Evolutionary conservation across 2,329 filamentous ascomycete species (phyloP).

Genomic region (Cladosporium sp.): DNA sequence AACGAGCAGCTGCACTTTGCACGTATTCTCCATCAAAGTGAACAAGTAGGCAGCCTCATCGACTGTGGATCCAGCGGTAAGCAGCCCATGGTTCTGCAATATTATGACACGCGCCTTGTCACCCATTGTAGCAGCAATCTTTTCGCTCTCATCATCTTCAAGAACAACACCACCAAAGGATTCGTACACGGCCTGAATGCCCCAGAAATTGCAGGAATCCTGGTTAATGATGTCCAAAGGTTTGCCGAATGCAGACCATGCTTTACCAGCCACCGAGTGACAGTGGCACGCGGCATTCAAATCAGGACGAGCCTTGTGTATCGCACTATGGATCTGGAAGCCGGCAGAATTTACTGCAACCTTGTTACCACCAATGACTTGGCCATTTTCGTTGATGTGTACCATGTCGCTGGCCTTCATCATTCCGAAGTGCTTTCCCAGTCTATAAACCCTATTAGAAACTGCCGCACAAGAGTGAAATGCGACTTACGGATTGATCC

Average conservation of each 20-base stretch:
- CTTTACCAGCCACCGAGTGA: constrained; percentile 42
- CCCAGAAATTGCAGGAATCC: constrained; percentile 41
- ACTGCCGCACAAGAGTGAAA: background rate
- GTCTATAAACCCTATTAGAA: constrained; percentile 6
- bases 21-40: constrained; percentile 51
- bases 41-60: constrained; percentile 43
- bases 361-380: constrained; percentile 40
- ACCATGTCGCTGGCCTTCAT: constrained; percentile 45
- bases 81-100: constrained; percentile 43
- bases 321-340: constrained; percentile 44
- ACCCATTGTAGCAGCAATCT: constrained; percentile 41
- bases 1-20: constrained; percentile 63
- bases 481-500: constrained; percentile 37
- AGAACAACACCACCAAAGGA: constrained; percentile 47
- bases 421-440: constrained; percentile 39
- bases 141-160: constrained; percentile 41
- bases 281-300: constrained; percentile 44
- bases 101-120: constrained; percentile 38
- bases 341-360: constrained; percentile 43
- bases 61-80: constrained; percentile 42
- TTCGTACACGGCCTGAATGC: constrained; percentile 38
- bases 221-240: constrained; percentile 45
- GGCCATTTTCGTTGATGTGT: constrained; percentile 42
- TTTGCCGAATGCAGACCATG: constrained; percentile 41
- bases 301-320: constrained; percentile 42